Evolutionary conservation across 805 yeast genomes (phyloP).

Genomic region (Candida mattraensis): DNA sequence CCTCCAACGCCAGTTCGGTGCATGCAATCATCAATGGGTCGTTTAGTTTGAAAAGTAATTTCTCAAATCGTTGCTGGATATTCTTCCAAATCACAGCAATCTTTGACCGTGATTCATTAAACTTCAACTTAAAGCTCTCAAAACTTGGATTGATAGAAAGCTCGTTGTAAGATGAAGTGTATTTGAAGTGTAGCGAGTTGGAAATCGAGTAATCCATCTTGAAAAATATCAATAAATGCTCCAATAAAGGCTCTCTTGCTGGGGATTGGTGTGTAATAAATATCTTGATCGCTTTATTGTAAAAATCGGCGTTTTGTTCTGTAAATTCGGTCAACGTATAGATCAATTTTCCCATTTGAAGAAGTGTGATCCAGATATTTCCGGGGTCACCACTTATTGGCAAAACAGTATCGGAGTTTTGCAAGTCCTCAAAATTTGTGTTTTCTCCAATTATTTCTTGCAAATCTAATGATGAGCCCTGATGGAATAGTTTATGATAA

Average conservation of each 20-base stretch:
- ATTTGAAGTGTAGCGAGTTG: slow-evolving; percentile 70
- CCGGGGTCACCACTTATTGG: slow-evolving; percentile 66
- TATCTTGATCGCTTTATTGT: slow-evolving; percentile 49
- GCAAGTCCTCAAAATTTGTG: slow-evolving; percentile 20
- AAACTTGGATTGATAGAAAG: slow-evolving; percentile 60
- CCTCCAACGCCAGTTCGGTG: slow-evolving; percentile 55
- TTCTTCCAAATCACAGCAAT: slow-evolving; percentile 64
- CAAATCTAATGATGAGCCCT: slow-evolving; percentile 47
- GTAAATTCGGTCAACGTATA: slow-evolving; percentile 43
- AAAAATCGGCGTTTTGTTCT: slow-evolving; percentile 32
- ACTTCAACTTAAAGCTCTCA: slow-evolving; percentile 62
- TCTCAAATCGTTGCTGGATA: slow-evolving; percentile 52
- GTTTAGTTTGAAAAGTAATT: slow-evolving; percentile 38
- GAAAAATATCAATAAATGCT: slow-evolving; percentile 63
- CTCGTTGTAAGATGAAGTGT: slow-evolving; percentile 70
- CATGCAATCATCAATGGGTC: slow-evolving; percentile 45
- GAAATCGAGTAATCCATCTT: slow-evolving; percentile 72
- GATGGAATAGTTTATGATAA: slow-evolving; percentile 66
- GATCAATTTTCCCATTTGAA: slow-evolving; percentile 68
- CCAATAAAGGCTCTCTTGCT: slow-evolving; percentile 64
- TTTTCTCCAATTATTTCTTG: slow-evolving; percentile 31
- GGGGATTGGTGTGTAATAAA: slow-evolving; percentile 72
- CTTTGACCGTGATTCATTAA: slow-evolving; percentile 59
- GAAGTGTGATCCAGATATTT: slow-evolving; percentile 69
- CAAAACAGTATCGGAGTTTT: slow-evolving; percentile 31